Evolutionary conservation across 768 basidiomycete genomes (phyloP), one percentile per base, ranked within the genome.

Genomic region (Lanmaoa pseudosensibilis): DNA sequence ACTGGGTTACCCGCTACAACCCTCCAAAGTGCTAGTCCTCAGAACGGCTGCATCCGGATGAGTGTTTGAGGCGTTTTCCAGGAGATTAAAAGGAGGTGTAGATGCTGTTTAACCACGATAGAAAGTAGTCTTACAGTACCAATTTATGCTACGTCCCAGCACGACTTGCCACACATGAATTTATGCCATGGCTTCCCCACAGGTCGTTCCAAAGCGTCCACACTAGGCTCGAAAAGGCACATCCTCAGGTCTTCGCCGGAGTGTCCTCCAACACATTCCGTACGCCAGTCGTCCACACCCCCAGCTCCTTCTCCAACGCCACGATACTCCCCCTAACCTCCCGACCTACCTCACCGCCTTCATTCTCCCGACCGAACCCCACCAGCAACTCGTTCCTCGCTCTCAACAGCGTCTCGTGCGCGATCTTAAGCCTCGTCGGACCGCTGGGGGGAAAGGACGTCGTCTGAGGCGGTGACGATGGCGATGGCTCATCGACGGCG

Each of bases 341-440:
- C 49, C 63, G 73, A 4, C 91, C 90, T 1, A 89, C 84, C 59
- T 83, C 72, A 0, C 92, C 93, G 0, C 92, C 93, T 25, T 81
- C 84, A 56, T 82, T 88, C 46, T 66, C 74, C 34, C 65, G 74
- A 3, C 93, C 92, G 69, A 95, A 94, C 4, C 88, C 92, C 36
- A 89, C 65, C 59, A 79, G 46, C 19, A 93, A 65, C 70, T 89
- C 87, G 8, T 74, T 70, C 34, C 82, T 73, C 9, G 91, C 91
- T 21, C 72, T 75, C 30, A 87, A 61, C 10, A 93, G 77, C 3
- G 83, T 85, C 21, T 87, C 81, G 49, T 82, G 78, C 3, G 90
- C 88, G 16, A 87, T 72, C 60, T 78, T 78, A 27, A 94, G 75
- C 21, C 90, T 78, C 21, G 75, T 68, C 3, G 83, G 78, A 1